Percentiles rank a stretch among this genome's conserved stretches.
These are phyloP conservation scores for Candida berthetii DNA, from an alignment of 805 yeast genomes.

Conservation along the genomic window DNA sequence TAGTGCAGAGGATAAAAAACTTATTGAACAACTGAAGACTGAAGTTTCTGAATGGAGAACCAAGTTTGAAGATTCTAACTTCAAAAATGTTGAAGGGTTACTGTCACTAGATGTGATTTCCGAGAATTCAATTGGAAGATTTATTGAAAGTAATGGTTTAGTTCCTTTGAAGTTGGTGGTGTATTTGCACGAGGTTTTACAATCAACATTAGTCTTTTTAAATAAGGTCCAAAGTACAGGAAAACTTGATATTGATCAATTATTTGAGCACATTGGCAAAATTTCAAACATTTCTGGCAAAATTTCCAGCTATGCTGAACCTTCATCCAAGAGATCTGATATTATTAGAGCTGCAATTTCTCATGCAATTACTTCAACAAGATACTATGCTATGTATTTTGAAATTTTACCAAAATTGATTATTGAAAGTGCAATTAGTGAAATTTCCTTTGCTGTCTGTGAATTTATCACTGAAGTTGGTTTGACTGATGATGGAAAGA, in stretches of 20 bases:
- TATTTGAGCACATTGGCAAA: constrained; percentile 47
- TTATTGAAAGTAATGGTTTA: constrained; percentile 33
- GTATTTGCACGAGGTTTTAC: constrained; percentile 42
- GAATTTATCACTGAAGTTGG: constrained; percentile 53
- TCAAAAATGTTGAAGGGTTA: constrained; percentile 21
- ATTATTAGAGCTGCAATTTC: constrained; percentile 62
- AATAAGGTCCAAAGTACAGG: constrained; percentile 14
- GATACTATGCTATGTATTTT: constrained; percentile 63
- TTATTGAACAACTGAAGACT: constrained; percentile 28
- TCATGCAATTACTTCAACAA: constrained; percentile 68
- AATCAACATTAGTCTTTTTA: constrained; percentile 33
- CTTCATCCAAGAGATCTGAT: constrained; percentile 33
- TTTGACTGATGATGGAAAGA: constrained; percentile 19
- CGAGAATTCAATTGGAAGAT: constrained; percentile 22
- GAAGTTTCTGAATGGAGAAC: constrained; percentile 41
- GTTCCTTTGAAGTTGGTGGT: constrained; percentile 39
- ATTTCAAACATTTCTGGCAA: constrained; percentile 33
- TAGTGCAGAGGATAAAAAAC: constrained; percentile 16
- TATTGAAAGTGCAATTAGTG: constrained; percentile 71
- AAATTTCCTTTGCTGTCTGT: constrained; percentile 60
- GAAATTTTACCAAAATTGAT: constrained; percentile 64
- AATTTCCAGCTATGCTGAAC: constrained; percentile 20
- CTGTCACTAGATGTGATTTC: constrained; percentile 15
- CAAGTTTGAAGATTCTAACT: constrained; percentile 42
- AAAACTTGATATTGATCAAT: constrained; percentile 25